Conservation (phyloP, 2,329 filamentous ascomycete genomes). For the Orbilia blumenaviensis region DNA sequence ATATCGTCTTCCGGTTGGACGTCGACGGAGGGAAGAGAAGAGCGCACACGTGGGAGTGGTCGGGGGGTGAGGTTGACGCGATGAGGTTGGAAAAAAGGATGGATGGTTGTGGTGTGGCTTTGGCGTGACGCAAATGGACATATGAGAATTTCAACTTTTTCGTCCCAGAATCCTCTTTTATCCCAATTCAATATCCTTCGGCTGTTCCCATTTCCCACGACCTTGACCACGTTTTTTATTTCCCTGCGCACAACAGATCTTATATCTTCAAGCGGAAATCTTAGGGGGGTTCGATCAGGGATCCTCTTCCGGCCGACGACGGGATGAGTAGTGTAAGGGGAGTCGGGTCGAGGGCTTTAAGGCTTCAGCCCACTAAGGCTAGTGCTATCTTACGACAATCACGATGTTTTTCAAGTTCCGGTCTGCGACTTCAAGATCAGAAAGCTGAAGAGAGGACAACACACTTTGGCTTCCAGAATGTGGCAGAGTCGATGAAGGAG, state of each 20-base stretch:
- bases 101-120: slow-evolving; percentile 42
- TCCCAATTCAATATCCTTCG: neutral
- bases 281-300: neutral
- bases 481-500: slow-evolving; percentile 81
- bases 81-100: slow-evolving; percentile 15
- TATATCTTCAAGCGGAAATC: neutral
- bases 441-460: slow-evolving; percentile 63
- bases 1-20: neutral
- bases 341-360: slow-evolving; percentile 19
- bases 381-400: slow-evolving; percentile 8
- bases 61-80: slow-evolving; percentile 19
- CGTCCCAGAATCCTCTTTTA: neutral
- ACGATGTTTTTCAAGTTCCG: slow-evolving; percentile 35
- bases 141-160: slow-evolving; percentile 34
- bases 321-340: slow-evolving; percentile 47
- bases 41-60: neutral
- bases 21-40: neutral
- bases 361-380: slow-evolving; percentile 21
- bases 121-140: slow-evolving; percentile 39
- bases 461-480: slow-evolving; percentile 89
- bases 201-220: neutral
- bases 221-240: neutral
- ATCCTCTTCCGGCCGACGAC: neutral
- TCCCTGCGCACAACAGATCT: slow-evolving; percentile 2
- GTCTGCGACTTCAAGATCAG: slow-evolving; percentile 30